A percentile compares a stretch with the other conserved stretches of the same genome.
Conservation (phyloP, 257 asterid genomes). For the Parsonsia alboflavescens region DNA sequence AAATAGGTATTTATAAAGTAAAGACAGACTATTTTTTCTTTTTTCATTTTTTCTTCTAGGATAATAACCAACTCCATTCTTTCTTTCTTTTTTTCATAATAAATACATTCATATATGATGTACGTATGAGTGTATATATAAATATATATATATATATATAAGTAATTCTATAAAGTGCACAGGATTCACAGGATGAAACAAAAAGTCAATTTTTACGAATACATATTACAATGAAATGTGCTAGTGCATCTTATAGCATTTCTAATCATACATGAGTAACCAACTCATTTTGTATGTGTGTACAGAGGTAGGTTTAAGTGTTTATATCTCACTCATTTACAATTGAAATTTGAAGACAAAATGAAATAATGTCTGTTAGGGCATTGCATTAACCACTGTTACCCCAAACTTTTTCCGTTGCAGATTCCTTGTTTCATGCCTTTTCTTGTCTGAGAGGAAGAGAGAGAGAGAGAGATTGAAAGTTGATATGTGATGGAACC, state of each 20-base stretch:
- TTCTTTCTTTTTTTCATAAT: background rate
- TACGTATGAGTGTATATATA: too few species aligned
- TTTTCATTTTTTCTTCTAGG: background rate
- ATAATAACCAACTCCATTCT: constrained; percentile 14
- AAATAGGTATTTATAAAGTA: constrained; percentile 42
- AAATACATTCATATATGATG: background rate
- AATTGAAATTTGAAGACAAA: background rate
- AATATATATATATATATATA: too few species aligned
- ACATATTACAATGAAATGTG: too few species aligned
- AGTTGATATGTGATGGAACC: constrained; percentile 39
- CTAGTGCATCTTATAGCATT: too few species aligned
- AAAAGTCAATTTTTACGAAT: too few species aligned
- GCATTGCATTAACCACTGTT: constrained; percentile 10
- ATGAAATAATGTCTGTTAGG: constrained; percentile 3
- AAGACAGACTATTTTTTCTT: background rate
- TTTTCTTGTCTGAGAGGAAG: background rate
- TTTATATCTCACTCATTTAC: background rate
- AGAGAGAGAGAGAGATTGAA: constrained; percentile 24
- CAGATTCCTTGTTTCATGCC: background rate
- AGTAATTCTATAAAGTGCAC: too few species aligned
- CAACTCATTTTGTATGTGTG: background rate
- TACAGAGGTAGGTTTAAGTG: background rate
- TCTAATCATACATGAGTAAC: background rate
- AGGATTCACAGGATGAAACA: too few species aligned
- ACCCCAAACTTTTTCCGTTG: background rate